Conservation (phyloP, 2,329 filamentous ascomycete species). For the Microcyclospora tardicrescens region DNA sequence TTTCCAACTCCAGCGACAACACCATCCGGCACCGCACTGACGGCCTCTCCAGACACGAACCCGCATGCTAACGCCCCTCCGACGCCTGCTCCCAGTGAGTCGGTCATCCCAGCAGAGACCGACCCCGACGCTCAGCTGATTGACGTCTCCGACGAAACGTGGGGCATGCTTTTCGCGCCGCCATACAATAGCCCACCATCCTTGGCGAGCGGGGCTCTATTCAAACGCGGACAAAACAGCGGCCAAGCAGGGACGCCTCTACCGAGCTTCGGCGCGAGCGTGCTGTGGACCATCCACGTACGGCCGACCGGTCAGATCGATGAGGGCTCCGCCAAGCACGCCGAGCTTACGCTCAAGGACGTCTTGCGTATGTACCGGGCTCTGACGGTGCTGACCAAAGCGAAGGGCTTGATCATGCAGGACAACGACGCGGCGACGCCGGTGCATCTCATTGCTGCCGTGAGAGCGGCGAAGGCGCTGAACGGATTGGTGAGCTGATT, state of each 20-base stretch:
- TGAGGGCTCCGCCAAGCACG: conserved; percentile 22
- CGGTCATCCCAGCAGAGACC: conserved; percentile 24
- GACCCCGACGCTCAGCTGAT: conserved; percentile 57
- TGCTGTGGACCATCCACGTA: conserved; percentile 34
- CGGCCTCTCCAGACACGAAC: conserved; percentile 18
- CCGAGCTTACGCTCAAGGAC: conserved; percentile 55
- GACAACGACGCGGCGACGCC: conserved; percentile 27
- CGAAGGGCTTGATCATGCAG: conserved; percentile 46
- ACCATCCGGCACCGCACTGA: conserved; percentile 28
- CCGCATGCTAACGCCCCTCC: conserved; percentile 21
- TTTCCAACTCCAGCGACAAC: conserved; percentile 52
- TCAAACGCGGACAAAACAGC: conserved; percentile 25
- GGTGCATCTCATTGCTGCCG: conserved; percentile 63
- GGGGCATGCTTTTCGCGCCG: conserved; percentile 51
- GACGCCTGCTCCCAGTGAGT: conserved; percentile 37
- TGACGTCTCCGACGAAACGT: conserved; percentile 62
- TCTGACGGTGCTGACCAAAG: conserved; percentile 54
- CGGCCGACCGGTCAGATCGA: conserved; percentile 25
- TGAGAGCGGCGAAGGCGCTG: conserved; percentile 54
- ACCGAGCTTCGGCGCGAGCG: conserved; percentile 27
- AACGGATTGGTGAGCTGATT: conserved; percentile 12
- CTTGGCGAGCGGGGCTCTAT: conserved; percentile 30
- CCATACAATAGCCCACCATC: conserved; percentile 24
- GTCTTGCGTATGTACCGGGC: conserved; percentile 57
- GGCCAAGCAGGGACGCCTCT: conserved; percentile 4